phyloP scores from a whole-genome alignment of 768 basidiomycete genomes.

The Xerocomus potaroensis region DNA sequence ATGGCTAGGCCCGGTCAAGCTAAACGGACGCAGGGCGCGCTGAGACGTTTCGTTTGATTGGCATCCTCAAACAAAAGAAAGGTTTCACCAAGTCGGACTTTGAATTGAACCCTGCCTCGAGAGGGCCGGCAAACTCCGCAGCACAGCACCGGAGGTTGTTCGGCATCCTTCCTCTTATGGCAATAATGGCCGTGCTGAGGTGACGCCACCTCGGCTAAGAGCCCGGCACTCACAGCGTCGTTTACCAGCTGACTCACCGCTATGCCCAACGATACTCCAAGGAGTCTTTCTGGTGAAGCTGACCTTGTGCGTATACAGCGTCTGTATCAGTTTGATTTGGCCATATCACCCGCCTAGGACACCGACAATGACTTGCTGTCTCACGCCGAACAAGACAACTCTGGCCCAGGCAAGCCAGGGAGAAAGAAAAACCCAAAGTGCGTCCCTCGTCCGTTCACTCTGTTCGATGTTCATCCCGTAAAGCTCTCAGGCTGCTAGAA shows the following conservation, averaged over 20 bases:
- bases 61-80: too few species aligned
- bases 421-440: constrained; percentile 91
- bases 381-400: constrained; percentile 25
- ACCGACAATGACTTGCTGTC: constrained; percentile 72
- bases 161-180: not conserved
- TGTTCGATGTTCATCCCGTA: constrained; percentile 14
- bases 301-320: constrained; percentile 40
- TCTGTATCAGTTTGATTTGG: constrained; percentile 10
- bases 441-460: constrained; percentile 18
- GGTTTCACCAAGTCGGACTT: not conserved
- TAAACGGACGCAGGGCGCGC: too few species aligned
- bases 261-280: constrained; percentile 51
- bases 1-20: too few species aligned
- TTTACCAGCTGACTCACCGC: not conserved
- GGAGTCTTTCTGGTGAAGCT: constrained; percentile 60
- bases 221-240: not conserved
- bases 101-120: not conserved
- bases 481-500: constrained; percentile 83
- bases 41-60: too few species aligned
- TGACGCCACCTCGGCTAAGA: constrained; percentile 1
- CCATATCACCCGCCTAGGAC: constrained; percentile 39
- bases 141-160: too few species aligned
- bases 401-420: constrained; percentile 44
- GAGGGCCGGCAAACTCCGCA: not conserved
- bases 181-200: not conserved